Conservation (phyloP, 2,329 filamentous ascomycete genomes). For the Aspergillus pseudonomiae region DNA sequence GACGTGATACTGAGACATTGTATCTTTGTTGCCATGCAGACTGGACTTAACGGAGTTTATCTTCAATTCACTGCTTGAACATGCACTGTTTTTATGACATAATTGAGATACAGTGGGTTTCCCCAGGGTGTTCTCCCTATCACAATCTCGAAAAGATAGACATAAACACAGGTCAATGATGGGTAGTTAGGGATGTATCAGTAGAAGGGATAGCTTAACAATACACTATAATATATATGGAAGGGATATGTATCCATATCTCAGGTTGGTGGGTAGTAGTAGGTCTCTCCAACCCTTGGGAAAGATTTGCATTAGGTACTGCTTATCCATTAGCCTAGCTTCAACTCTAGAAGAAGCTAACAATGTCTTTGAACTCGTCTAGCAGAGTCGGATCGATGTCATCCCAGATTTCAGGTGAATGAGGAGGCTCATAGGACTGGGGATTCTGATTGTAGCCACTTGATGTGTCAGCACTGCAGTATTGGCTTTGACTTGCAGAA, state of each 20-base stretch:
- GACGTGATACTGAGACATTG: not conserved
- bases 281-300: not conserved
- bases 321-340: not conserved
- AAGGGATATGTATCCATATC: not conserved
- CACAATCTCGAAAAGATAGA: not conserved
- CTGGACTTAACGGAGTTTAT: not conserved
- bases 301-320: not conserved
- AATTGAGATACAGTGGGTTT: not conserved
- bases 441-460: not conserved
- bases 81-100: not conserved
- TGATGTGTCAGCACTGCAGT: not conserved
- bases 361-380: constrained; percentile 45
- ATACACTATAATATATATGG: not conserved
- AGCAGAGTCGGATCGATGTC: constrained; percentile 42
- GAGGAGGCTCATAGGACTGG: not conserved
- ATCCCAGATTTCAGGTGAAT: constrained; percentile 30
- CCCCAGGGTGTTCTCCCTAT: not conserved
- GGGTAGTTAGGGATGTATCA: not conserved
- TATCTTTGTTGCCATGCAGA: not conserved
- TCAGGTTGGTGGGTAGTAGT: not conserved
- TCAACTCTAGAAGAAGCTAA: constrained; percentile 38
- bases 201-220: not conserved
- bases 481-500: not conserved
- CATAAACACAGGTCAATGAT: not conserved
- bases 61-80: not conserved